These are phyloP conservation scores for Salinomyces thailandicus DNA, from an alignment of 2,329 filamentous ascomycete species.

Conservation along the genomic window DNA sequence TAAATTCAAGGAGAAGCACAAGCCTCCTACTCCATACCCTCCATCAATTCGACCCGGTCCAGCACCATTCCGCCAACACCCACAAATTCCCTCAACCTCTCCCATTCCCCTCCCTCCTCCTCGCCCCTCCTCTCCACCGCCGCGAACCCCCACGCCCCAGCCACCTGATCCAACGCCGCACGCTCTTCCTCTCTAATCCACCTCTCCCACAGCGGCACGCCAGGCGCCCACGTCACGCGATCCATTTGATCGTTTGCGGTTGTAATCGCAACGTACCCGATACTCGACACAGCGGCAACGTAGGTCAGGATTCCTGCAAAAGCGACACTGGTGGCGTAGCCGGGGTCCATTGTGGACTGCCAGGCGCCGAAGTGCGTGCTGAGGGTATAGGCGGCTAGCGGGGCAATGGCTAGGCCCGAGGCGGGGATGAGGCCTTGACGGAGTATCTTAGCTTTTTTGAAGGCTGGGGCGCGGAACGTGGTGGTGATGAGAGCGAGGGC, in stretches of 20 bases:
- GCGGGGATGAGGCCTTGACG: constrained; percentile 53
- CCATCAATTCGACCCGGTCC: constrained; percentile 81
- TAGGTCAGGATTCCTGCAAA: constrained; percentile 78
- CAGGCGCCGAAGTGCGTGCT: constrained; percentile 56
- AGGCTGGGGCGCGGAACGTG: constrained; percentile 57
- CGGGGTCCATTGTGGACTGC: constrained; percentile 67
- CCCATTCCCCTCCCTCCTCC: constrained; percentile 86
- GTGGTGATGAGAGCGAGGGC: constrained; percentile 66
- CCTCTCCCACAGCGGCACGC: constrained; percentile 66
- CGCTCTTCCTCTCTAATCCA: constrained; percentile 89
- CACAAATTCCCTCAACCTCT: constrained; percentile 71
- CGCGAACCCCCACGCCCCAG: constrained; percentile 83
- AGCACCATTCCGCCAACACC: constrained; percentile 78
- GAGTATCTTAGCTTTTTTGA: constrained; percentile 55
- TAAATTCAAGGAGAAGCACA: not conserved
- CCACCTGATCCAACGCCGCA: constrained; percentile 73
- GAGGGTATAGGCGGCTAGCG: constrained; percentile 58
- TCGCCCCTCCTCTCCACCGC: constrained; percentile 71
- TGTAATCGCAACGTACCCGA: constrained; percentile 74
- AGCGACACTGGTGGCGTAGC: constrained; percentile 63
- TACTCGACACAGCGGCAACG: constrained; percentile 64
- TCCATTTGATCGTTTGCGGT: constrained; percentile 94
- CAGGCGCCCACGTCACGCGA: constrained; percentile 79
- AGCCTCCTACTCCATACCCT: constrained; percentile 62
- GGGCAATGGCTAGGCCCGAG: constrained; percentile 46